Conservation (phyloP, 148 eudicot genomes). For the Heliamphora exappendiculata region DNA sequence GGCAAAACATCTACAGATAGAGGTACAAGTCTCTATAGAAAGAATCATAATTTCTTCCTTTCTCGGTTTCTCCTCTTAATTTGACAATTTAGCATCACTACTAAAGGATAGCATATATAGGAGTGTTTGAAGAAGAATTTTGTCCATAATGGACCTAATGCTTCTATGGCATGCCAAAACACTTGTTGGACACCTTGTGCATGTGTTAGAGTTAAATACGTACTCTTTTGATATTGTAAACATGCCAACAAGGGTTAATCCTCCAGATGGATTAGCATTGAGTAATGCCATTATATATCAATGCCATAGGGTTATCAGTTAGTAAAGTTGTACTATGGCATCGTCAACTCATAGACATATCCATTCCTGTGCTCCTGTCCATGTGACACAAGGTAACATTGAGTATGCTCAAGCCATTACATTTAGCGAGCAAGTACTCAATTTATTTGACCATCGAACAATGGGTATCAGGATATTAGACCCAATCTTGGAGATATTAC, state of each 20-base stretch:
- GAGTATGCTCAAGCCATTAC: too few relatives aligned
- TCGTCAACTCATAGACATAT: not conserved
- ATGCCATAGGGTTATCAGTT: not conserved
- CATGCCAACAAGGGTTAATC: not conserved
- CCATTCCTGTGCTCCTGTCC: not conserved
- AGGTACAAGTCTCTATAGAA: conserved; percentile 24
- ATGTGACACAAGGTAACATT: not conserved
- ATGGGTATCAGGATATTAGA: not conserved
- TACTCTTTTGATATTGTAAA: not conserved
- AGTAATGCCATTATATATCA: not conserved
- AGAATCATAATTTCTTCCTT: not conserved
- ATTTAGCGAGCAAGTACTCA: not conserved
- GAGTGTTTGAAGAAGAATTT: not conserved
- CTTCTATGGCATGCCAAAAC: not conserved
- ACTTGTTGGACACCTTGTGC: not conserved
- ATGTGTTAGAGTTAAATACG: not conserved
- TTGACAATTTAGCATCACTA: not conserved
- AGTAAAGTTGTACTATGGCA: not conserved
- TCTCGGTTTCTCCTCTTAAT: not conserved
- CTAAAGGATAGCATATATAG: not conserved
- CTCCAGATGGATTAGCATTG: too few relatives aligned
- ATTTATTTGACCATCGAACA: not conserved
- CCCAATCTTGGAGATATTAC: not conserved
- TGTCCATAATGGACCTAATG: not conserved
- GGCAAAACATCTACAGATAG: conserved; percentile 29